Evolutionary conservation across 1,284 basidiomycete species (phyloP).

Genomic region (Spongispora temasekensis): DNA sequence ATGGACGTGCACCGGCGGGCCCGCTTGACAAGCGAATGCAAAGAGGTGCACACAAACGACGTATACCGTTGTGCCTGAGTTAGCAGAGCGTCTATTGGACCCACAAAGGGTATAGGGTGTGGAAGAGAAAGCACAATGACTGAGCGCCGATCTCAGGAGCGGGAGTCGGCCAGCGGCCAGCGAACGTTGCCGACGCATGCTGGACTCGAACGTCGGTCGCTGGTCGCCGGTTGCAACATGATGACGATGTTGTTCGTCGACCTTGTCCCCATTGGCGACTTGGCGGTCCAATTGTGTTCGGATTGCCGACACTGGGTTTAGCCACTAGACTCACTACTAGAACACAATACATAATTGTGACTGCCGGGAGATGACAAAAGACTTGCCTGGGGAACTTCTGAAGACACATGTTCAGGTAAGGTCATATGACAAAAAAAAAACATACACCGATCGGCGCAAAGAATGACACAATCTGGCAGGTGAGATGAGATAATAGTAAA

Average conservation of each 20-base stretch:
- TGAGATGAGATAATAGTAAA: constrained; percentile 22
- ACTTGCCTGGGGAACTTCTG: too few species aligned
- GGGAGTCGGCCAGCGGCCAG: not conserved
- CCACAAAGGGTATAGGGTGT: not conserved
- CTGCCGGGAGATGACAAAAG: not conserved
- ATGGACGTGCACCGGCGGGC: not conserved
- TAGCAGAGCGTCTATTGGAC: not conserved
- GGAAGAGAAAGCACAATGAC: not conserved
- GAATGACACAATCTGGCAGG: constrained; percentile 3
- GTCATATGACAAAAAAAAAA: constrained; percentile 5
- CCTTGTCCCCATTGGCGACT: not conserved
- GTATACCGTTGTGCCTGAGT: not conserved
- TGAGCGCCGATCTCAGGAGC: not conserved
- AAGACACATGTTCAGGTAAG: not conserved
- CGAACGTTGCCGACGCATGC: constrained; percentile 13
- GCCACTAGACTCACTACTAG: too few species aligned
- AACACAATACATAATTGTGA: too few species aligned
- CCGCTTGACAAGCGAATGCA: not conserved
- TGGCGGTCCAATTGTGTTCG: not conserved
- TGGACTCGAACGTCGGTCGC: not conserved
- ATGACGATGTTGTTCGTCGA: not conserved
- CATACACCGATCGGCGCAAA: not conserved
- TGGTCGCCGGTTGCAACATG: too few species aligned
- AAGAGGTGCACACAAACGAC: not conserved
- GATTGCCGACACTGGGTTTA: not conserved